Base-by-base conservation (phyloP, 805 yeast species). In the Nakazawaea ambrosiae region DNA sequence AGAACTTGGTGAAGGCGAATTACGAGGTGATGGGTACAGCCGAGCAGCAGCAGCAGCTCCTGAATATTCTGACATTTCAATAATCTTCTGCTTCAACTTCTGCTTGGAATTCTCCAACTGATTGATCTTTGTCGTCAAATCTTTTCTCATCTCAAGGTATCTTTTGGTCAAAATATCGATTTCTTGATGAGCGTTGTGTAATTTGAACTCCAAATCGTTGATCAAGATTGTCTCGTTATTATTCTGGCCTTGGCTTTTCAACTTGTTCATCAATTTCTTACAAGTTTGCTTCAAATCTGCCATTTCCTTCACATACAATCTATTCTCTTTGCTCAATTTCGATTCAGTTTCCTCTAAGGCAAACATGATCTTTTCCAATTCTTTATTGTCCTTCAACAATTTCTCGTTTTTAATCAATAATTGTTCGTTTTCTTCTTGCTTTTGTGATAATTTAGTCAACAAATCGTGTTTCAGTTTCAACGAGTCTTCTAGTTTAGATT, bases 401-500 rank as follows among this genome's bases (percentile, higher is more conserved):
- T 48, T 48, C 3, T 49, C 49, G 23, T 52, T 37, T 27, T 51
- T 48, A 23, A 41, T 44, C 18, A 36, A 42, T 15, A 60, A 34
- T 14, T 42, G 47, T 16, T 48, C 54, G 15, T 51, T 47, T 27
- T 46, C 50, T 31, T 36, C 39, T 25, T 39, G 51, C 40, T 42
- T 55, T 12, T 42, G 55, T 40, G 42, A 49, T 24, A 46, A 52
- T 36, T 43, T 57, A 34, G 31, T 42, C 39, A 39, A 47, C 12
- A 64, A 36, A 17, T 63, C 62, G 12, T 45, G 45, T 39, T 50
- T 54, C 18, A 45, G 43, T 20, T 46, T 49, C 27, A 54, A 54
- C 12, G 58, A 49, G 15, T 62, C 61, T n/a, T 60, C 56, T 9
- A 65, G 47, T 40, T 62, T 65, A 9, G 50, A 48, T 37, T 63